phyloP scores from a whole-genome alignment of 176 grass and related monocot species.

The Oryza punctata region DNA sequence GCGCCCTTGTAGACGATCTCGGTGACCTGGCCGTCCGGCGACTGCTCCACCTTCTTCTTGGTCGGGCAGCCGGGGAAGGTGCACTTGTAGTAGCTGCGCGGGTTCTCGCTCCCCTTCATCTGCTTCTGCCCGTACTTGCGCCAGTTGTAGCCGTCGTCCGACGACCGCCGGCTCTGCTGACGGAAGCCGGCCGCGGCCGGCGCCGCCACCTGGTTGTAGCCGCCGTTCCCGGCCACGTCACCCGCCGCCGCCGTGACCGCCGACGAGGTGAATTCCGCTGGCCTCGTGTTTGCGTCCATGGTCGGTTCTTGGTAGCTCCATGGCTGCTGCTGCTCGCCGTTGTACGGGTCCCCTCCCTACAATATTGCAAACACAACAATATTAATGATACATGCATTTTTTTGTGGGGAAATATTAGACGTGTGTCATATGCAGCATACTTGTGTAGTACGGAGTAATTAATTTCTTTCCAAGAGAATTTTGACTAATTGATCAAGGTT shows the following conservation, averaged over 20 bases:
- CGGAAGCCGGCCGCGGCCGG: not conserved
- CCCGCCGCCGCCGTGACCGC: not conserved
- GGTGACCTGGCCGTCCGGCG: constrained; percentile 75
- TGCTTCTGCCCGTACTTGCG: constrained; percentile 99
- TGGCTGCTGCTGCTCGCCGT: constrained; percentile 36
- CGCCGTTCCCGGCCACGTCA: not conserved
- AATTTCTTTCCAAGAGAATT: not conserved
- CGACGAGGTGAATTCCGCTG: constrained; percentile 24
- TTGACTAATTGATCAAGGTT: not conserved
- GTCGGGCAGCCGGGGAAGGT: constrained; percentile 75
- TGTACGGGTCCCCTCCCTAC: constrained; percentile 40
- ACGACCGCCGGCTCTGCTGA: constrained; percentile 54
- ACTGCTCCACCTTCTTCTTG: constrained; percentile 97
- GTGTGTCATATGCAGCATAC: not conserved
- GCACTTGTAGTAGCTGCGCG: constrained; percentile 99
- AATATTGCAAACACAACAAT: not conserved
- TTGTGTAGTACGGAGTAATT: not conserved
- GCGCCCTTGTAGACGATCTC: constrained; percentile 93
- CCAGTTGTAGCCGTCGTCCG: constrained; percentile 95
- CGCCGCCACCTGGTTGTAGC: not conserved
- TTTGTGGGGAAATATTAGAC: too few relatives aligned
- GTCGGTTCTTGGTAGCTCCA: constrained; percentile 52
- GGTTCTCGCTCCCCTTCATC: constrained; percentile 93
- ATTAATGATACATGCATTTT: too few relatives aligned
- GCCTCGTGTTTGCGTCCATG: constrained; percentile 18